phyloP scores from a whole-genome alignment of 73 alveolate species.

The Tetrahymena malaccensis region DNA sequence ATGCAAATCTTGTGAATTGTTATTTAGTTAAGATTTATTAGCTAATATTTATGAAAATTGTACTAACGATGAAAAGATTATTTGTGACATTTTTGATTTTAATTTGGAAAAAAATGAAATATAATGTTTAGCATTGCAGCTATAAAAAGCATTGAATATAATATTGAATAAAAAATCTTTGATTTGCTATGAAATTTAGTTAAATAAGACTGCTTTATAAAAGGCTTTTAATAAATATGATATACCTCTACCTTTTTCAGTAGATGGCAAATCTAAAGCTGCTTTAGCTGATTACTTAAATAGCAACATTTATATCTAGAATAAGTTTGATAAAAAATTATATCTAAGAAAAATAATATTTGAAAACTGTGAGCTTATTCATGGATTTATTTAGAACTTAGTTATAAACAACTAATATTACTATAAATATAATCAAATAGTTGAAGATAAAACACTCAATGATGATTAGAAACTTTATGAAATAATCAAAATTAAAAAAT shows the following conservation, averaged over 20 bases:
- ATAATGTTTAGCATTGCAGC: neutral
- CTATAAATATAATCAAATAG: neutral
- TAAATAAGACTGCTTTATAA: neutral
- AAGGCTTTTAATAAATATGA: neutral
- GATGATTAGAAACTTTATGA: neutral
- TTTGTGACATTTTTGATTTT: neutral
- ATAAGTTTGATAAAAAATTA: neutral
- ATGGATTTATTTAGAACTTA: neutral
- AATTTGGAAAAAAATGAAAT: neutral
- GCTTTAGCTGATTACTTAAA: neutral
- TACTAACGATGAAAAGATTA: neutral
- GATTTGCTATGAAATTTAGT: neutral
- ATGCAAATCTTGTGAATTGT: neutral
- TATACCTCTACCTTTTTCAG: neutral
- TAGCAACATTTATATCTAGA: neutral
- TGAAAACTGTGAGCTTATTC: neutral
- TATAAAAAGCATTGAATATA: neutral
- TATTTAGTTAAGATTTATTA: neutral
- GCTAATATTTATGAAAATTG: neutral
- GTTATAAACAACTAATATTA: neutral
- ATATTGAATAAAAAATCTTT: neutral
- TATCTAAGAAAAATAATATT: neutral
- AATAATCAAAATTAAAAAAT: neutral
- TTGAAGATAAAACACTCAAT: neutral
- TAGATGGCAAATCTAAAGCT: neutral